Evolutionary conservation across 2,329 filamentous ascomycete genomes (phyloP).

Genomic region (Hymenotorrendiella dingleyae): DNA sequence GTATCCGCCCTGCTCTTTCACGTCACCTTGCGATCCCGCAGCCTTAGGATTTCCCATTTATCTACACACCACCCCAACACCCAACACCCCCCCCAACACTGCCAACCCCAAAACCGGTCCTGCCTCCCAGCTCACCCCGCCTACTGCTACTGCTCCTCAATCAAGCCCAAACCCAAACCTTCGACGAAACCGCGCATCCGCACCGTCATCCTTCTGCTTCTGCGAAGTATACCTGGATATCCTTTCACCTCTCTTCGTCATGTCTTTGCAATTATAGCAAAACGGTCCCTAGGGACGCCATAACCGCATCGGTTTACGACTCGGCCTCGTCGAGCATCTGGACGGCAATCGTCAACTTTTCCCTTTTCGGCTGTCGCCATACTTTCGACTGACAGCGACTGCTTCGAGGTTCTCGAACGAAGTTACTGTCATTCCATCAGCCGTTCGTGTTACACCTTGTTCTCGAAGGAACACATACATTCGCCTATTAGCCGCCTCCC

Average conservation of each 20-base stretch:
- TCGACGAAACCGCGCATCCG: no score
- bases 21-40: slow-evolving; percentile 3
- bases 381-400: no score
- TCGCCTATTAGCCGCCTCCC: no score
- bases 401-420: no score
- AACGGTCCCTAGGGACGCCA: slow-evolving; percentile 42
- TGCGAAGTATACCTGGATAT: slow-evolving; percentile 21
- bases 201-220: slow-evolving; percentile 13
- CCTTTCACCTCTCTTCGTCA: slow-evolving; percentile 17
- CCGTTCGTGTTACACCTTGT: no score
- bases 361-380: slow-evolving; percentile 1
- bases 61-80: background rate
- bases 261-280: slow-evolving; percentile 34
- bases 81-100: background rate
- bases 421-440: no score
- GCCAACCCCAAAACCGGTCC: background rate
- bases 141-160: background rate
- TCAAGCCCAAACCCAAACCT: no score
- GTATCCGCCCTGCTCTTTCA: background rate
- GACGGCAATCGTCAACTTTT: slow-evolving; percentile 10
- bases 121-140: background rate
- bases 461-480: no score
- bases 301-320: slow-evolving; percentile 18
- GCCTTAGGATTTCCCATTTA: slow-evolving; percentile 1
- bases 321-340: slow-evolving; percentile 10